A percentile compares a stretch with the other conserved stretches of the same genome.
Conservation (phyloP, 495 filamentous ascomycete genomes). For the Pseudoneurospora amorphoporcata region DNA sequence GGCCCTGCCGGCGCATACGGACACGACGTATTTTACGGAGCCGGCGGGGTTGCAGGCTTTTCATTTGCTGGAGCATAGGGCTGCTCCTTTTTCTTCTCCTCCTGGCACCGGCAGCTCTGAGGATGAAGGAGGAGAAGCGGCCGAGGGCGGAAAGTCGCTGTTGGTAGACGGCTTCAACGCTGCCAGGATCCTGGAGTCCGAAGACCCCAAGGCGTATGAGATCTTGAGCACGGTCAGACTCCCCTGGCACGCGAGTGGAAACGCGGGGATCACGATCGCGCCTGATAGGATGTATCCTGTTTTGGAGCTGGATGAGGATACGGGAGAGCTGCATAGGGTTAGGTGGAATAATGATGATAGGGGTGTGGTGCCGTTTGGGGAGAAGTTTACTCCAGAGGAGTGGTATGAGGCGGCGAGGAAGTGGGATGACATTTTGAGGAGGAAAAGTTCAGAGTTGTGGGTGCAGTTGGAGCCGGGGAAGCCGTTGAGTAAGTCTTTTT, state of each 20-base stretch:
- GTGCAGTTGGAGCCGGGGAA: conserved; percentile 69
- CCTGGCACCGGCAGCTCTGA: no score
- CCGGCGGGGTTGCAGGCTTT: conserved; percentile 84
- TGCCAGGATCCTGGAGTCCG: conserved; percentile 42
- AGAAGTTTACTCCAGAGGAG: conserved; percentile 22
- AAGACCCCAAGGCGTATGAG: conserved; percentile 40
- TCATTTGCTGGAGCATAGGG: conserved; percentile 70
- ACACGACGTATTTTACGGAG: conserved; percentile 89
- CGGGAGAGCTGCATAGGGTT: conserved; percentile 47
- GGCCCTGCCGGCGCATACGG: conserved; percentile 69
- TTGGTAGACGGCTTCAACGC: conserved; percentile 78
- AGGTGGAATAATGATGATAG: conserved; percentile 92
- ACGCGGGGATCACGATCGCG: conserved; percentile 67
- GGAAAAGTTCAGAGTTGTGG: conserved; percentile 51
- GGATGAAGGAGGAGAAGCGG: conserved; percentile 23
- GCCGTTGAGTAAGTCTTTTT: conserved; percentile 51
- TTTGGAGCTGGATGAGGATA: conserved; percentile 41
- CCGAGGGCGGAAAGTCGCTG: conserved; percentile 55
- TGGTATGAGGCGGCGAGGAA: conserved; percentile 72
- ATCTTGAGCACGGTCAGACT: conserved; percentile 43
- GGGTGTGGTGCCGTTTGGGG: conserved; percentile 42
- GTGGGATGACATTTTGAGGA: conserved; percentile 51
- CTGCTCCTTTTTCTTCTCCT: background rate
- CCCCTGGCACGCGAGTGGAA: conserved; percentile 73
- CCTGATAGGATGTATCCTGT: conserved; percentile 58